Evolutionary conservation across 805 yeast genomes (phyloP).

Genomic region (Wickerhamiella parazyma): DNA sequence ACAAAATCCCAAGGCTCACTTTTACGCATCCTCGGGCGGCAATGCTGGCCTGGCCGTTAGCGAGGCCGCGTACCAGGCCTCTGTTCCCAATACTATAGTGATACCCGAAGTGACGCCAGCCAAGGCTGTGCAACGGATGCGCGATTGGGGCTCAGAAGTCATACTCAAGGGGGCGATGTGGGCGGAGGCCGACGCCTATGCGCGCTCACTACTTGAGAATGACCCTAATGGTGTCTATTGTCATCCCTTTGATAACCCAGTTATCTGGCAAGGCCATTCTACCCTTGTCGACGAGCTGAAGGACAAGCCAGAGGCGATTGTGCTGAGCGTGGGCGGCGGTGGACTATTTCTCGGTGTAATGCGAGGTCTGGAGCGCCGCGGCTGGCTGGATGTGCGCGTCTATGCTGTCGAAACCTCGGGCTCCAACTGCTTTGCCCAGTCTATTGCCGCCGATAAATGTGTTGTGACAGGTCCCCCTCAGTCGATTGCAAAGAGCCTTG

Average conservation of each 20-base stretch:
- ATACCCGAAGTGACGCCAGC: constrained; percentile 40
- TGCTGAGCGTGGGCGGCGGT: constrained; percentile 90
- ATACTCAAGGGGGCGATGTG: constrained; percentile 56
- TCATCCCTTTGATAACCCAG: constrained; percentile 91
- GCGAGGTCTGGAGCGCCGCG: constrained; percentile 52
- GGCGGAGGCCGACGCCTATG: constrained; percentile 68
- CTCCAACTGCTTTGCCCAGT: constrained; percentile 29
- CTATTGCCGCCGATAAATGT: constrained; percentile 34
- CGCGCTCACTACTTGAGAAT: constrained; percentile 57
- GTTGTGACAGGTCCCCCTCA: constrained; percentile 32
- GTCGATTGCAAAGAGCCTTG: constrained; percentile 52
- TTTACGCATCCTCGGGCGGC: constrained; percentile 81
- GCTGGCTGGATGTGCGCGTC: constrained; percentile 24
- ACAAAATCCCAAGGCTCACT: constrained; percentile 14
- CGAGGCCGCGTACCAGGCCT: constrained; percentile 59
- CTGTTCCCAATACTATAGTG: constrained; percentile 42
- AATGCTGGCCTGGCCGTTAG: constrained; percentile 98
- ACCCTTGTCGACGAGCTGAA: constrained; percentile 80
- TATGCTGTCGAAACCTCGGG: constrained; percentile 39
- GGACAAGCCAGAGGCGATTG: constrained; percentile 66
- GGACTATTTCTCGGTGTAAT: constrained; percentile 79
- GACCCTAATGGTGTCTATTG: constrained; percentile 75
- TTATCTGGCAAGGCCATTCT: constrained; percentile 91
- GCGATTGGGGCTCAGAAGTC: constrained; percentile 37
- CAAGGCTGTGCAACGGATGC: constrained; percentile 34